Percentiles rank a stretch among this genome's conserved stretches.
Conservation (phyloP, 2,329 filamentous ascomycete genomes). For the Chalaropsis thielavioides region DNA sequence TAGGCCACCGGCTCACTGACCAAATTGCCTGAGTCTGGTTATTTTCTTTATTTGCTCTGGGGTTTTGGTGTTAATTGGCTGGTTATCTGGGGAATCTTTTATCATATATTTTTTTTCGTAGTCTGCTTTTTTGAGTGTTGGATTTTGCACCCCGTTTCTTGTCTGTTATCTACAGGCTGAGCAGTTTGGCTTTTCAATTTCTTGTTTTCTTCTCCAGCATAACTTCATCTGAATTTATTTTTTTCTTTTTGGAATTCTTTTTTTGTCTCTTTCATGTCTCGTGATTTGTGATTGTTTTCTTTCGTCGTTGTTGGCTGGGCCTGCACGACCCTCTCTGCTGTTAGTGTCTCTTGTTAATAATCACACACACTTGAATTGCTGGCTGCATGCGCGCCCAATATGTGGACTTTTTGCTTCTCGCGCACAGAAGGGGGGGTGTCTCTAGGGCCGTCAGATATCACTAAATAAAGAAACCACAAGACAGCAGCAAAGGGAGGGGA, state of each 20-base stretch:
- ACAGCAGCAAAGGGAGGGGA: background rate
- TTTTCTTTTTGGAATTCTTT: slow-evolving; percentile 5
- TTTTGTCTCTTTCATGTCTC: background rate
- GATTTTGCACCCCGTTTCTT: background rate
- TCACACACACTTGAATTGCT: no score
- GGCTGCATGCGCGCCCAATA: background rate
- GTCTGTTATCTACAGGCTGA: background rate
- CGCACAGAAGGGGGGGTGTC: background rate
- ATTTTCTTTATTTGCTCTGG: background rate
- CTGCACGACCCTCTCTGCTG: background rate
- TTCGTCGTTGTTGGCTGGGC: background rate
- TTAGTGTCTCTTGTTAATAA: background rate
- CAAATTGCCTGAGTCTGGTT: background rate
- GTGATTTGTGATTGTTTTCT: background rate
- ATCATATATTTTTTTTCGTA: background rate
- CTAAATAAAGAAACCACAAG: background rate
- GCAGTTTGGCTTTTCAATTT: background rate
- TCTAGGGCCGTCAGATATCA: background rate
- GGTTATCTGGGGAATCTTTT: background rate
- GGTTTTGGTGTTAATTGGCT: slow-evolving; percentile 7
- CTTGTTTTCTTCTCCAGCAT: background rate
- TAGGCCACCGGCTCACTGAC: background rate
- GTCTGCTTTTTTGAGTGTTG: slow-evolving; percentile 2
- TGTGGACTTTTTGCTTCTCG: background rate
- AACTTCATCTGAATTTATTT: background rate